A percentile compares a stretch with the other conserved stretches of the same genome.
Conservation (phyloP, 179 eudicot genomes). For the Beta macrorhiza region DNA sequence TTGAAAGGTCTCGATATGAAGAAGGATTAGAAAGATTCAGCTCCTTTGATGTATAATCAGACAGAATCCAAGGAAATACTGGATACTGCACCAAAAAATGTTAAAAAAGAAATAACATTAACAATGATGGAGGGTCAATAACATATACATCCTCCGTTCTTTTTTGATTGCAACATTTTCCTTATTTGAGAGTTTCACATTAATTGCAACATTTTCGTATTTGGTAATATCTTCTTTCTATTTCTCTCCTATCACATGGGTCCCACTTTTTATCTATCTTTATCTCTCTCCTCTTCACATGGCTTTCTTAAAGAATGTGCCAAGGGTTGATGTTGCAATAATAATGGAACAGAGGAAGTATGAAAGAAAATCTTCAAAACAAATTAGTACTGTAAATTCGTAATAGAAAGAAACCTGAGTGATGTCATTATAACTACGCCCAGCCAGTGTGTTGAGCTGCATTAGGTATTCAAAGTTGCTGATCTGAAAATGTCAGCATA, state of each 20-base stretch:
- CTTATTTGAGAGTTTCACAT: too few species aligned
- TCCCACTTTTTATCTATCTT: too few species aligned
- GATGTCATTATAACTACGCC: constrained; percentile 97
- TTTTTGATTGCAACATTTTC: too few species aligned
- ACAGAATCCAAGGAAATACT: constrained; percentile 97
- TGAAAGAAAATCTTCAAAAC: constrained; percentile 10
- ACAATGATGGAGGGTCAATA: constrained; percentile 13
- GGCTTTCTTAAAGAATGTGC: too few species aligned
- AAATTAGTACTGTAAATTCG: background rate
- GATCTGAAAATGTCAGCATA: constrained; percentile 62
- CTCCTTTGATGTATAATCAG: constrained; percentile 77
- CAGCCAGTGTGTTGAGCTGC: constrained; percentile 99
- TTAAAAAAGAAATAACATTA: constrained; percentile 13
- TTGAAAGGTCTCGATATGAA: constrained; percentile 93
- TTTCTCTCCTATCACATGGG: too few species aligned
- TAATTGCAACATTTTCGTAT: too few species aligned
- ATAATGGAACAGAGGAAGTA: background rate
- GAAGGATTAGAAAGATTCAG: constrained; percentile 78
- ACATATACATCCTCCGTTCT: background rate
- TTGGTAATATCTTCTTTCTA: too few species aligned
- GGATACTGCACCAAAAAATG: constrained; percentile 75
- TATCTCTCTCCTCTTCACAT: too few species aligned
- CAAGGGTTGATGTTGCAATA: too few species aligned
- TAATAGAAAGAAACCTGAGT: constrained; percentile 65
- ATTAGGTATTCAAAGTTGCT: constrained; percentile 98